Percentiles rank a stretch among this genome's conserved stretches.
Conservation (phyloP, 257 asterid species). For the Solanum pimpinellifolium region DNA sequence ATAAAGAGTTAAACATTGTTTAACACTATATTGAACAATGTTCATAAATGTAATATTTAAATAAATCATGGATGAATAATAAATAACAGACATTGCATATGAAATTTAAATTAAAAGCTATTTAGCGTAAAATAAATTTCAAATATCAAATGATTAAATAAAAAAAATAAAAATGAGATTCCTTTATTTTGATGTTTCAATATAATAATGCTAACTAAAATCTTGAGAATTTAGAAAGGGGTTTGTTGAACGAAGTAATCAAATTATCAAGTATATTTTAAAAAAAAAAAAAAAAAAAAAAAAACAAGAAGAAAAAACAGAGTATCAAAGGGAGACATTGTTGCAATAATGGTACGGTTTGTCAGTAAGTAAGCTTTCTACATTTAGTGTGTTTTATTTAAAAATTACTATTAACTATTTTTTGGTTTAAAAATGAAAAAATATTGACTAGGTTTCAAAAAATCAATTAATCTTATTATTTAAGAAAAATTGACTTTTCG, state of each 20-base stretch:
- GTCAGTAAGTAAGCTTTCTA: not conserved
- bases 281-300: too few relatives aligned
- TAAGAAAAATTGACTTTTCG: too few relatives aligned
- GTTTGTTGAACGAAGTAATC: not conserved
- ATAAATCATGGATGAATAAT: too few relatives aligned
- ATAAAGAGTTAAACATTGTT: too few relatives aligned
- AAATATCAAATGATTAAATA: not conserved
- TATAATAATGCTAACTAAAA: not conserved
- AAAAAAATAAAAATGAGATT: not conserved
- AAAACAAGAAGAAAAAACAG: not conserved
- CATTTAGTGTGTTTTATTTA: too few relatives aligned
- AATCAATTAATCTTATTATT: too few relatives aligned
- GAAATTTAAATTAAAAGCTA: not conserved
- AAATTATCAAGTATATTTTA: not conserved
- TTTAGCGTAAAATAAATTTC: not conserved
- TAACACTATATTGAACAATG: too few relatives aligned
- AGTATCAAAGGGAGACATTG: not conserved
- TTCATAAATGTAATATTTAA: too few relatives aligned
- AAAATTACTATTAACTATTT: too few relatives aligned
- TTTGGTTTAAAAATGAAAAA: too few relatives aligned
- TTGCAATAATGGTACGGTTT: slow-evolving; percentile 6
- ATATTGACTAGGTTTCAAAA: too few relatives aligned
- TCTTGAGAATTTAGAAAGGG: not conserved
- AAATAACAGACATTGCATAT: too few relatives aligned
- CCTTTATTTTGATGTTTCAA: not conserved